Base-by-base conservation (phyloP, 768 basidiomycete genomes). In the Exidia glandulosa region DNA sequence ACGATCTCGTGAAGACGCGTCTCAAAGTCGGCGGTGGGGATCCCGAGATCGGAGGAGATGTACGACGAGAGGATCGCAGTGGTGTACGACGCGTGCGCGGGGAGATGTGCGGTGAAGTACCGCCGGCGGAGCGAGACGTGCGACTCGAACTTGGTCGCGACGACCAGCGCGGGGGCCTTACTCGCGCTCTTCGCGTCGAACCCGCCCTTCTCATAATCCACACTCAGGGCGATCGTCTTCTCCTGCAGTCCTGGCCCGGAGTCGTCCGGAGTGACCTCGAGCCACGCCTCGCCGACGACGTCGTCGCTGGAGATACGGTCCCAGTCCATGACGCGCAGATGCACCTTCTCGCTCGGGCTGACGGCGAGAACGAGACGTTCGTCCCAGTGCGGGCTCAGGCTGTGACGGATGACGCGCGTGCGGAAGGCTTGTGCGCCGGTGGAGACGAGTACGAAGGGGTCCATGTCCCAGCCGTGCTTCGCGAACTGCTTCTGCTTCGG, bases 361-460 rank as follows among this genome's bases (percentile, higher is more conserved):
- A 54, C 50, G 32, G 34, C 33, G 31, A 60, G 56, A 19, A 57
- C 52, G 54, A 60, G 31, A 13, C 33, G n/a, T 25, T 60, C 60
- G 56, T 60, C 34, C 31, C 50, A 60, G 32, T 29, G 33, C 19
- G 60, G 60, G 30, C 45, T 59, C 27, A 60, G 32, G 32, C 25
- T 25, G 41, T 60, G 60, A 10, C 60, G 60, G 32, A 60, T 33
- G 60, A 60, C 60, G 29, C 45, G 32, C 19, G 60, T 60, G 19
- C 60, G 54, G 34, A 29, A 57, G 2, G 48, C 16, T 13, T 55
- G 27, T 10, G 19, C 4, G 14, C 29, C 56, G 41, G 57, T n/a
- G 27, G 12, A 13, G 33, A 60, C 34, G n/a, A 60, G 25, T 3
- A 60, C 56, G 60, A 34, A 60, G 5, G 60, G 56, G 32, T 60